Conservation (phyloP, 2,329 filamentous ascomycete genomes). For the Dothistroma septosporum region DNA sequence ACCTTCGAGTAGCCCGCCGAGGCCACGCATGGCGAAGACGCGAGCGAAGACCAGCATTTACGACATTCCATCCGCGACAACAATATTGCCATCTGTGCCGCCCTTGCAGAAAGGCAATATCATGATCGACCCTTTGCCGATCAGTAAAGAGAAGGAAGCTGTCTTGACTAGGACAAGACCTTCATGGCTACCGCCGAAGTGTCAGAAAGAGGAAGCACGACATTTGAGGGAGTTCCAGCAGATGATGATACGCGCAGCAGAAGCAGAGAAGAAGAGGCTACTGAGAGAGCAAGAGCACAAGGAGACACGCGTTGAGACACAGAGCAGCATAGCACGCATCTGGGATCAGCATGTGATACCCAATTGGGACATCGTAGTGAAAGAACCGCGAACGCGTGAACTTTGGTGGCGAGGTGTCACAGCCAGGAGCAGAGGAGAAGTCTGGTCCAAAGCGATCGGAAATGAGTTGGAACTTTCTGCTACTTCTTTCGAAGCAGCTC, state of each 20-base stretch:
- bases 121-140: constrained; percentile 78
- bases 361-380: constrained; percentile 68
- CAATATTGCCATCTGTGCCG: constrained; percentile 16
- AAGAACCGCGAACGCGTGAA: constrained; percentile 65
- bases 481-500: constrained; percentile 65
- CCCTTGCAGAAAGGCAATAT: constrained; percentile 69
- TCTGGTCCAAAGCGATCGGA: constrained; percentile 68
- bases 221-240: constrained; percentile 82
- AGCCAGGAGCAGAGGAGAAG: constrained; percentile 62
- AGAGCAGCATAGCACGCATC: constrained; percentile 50
- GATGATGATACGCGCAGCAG: constrained; percentile 66
- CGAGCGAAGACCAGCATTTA: constrained; percentile 34
- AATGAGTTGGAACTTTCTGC: constrained; percentile 67
- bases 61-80: constrained; percentile 46
- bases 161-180: constrained; percentile 72
- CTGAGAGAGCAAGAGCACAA: constrained; percentile 50
- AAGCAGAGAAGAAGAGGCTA: constrained; percentile 52
- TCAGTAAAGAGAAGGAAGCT: constrained; percentile 82
- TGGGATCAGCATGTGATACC: constrained; percentile 76
- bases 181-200: constrained; percentile 80
- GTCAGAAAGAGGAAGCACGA: constrained; percentile 83
- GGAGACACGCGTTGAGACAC: constrained; percentile 50
- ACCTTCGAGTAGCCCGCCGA: constrained; percentile 27
- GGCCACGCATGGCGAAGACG: constrained; percentile 23
- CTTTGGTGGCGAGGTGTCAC: constrained; percentile 80